These are phyloP conservation scores for Anisodus acutangulus DNA, from an alignment of 257 asterid species.

Conservation along the genomic window DNA sequence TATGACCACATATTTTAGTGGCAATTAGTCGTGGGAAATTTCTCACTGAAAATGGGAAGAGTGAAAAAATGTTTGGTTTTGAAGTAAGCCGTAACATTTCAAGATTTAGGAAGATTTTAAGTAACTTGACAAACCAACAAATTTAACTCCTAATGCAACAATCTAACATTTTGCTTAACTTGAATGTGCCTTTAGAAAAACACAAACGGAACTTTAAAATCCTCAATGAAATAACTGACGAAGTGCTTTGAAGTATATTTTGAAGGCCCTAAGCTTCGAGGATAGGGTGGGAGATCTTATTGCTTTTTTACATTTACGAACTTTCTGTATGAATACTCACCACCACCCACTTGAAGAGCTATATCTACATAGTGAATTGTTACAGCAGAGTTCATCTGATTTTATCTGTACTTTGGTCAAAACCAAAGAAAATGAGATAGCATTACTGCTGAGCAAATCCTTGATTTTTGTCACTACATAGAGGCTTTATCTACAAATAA, in stretches of 20 bases:
- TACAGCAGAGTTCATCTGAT: background rate
- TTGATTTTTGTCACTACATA: slow-evolving; percentile 16
- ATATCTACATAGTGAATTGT: background rate
- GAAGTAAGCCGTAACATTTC: background rate
- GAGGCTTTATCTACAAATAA: slow-evolving; percentile 16
- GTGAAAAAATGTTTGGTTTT: background rate
- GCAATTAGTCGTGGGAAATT: background rate
- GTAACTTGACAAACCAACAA: background rate
- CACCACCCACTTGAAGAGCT: background rate
- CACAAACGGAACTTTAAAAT: background rate
- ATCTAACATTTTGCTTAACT: background rate
- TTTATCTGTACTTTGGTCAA: too few species aligned
- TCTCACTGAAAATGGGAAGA: background rate
- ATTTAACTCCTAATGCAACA: background rate
- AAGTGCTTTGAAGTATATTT: background rate
- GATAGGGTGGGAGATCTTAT: background rate
- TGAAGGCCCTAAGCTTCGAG: background rate
- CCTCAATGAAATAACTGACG: slow-evolving; percentile 3
- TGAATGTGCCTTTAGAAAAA: background rate
- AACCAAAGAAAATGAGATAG: background rate
- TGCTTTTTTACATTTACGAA: background rate
- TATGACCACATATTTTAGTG: slow-evolving; percentile 12
- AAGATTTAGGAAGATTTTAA: background rate
- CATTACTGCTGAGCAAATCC: slow-evolving; percentile 14
- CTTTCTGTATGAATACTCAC: background rate